Evolutionary conservation across 257 asterid genomes (phyloP).

Genomic region (Solanum pinnatisectum): DNA sequence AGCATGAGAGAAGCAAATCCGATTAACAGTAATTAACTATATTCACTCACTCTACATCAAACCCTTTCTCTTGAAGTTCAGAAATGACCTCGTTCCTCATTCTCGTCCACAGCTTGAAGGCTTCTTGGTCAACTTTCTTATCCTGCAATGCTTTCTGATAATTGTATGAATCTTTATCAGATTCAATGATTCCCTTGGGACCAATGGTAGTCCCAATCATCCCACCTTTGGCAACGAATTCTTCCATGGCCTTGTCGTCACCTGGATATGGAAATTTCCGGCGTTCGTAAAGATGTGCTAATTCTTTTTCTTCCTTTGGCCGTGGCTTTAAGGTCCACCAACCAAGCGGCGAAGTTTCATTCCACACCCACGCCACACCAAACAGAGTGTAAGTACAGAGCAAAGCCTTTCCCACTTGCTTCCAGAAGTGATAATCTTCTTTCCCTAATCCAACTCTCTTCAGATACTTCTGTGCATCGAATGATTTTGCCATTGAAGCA

Average conservation of each 20-base stretch:
- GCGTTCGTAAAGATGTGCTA: conserved; percentile 78
- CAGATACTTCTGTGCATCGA: conserved; percentile 47
- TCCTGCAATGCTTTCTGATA: conserved; percentile 82
- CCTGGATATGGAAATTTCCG: conserved; percentile 81
- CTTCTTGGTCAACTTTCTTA: conserved; percentile 81
- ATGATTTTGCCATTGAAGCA: conserved; percentile 21
- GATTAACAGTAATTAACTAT: not conserved
- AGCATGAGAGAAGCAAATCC: not conserved
- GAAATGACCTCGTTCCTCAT: conserved; percentile 71
- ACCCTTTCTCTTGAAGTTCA: conserved; percentile 75
- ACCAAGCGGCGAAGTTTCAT: conserved; percentile 89
- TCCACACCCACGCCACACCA: conserved; percentile 63
- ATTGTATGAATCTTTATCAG: conserved; percentile 48
- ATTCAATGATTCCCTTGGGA: conserved; percentile 71
- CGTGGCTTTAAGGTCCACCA: conserved; percentile 87
- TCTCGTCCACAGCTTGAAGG: conserved; percentile 78
- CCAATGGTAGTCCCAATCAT: conserved; percentile 95
- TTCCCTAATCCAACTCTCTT: conserved; percentile 68
- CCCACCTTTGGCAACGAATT: conserved; percentile 77
- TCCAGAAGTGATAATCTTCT: conserved; percentile 91
- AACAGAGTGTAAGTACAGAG: conserved; percentile 66
- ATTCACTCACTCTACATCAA: conserved; percentile 18
- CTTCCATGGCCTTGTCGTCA: conserved; percentile 82
- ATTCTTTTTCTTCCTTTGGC: conserved; percentile 83
- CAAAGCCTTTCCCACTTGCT: conserved; percentile 70